These are phyloP conservation scores for Parietaria judaica DNA, from an alignment of 306 rosid species.

Conservation along the genomic window DNA sequence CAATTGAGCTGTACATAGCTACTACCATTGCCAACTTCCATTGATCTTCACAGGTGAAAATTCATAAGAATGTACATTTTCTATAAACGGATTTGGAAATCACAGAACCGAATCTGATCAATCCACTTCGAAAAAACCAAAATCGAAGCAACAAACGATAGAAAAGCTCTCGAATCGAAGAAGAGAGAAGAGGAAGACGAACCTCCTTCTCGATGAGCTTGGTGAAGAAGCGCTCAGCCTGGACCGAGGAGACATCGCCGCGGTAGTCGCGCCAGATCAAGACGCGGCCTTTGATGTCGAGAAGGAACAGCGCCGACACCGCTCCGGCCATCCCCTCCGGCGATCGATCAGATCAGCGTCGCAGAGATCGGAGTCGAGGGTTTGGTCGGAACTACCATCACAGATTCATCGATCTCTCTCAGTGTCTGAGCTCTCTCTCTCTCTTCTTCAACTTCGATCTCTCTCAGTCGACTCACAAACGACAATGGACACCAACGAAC, in stretches of 20 bases:
- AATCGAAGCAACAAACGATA: not conserved
- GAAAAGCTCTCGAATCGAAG: not conserved
- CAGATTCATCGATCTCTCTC: not conserved
- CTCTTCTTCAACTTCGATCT: not conserved
- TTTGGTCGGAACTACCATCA: constrained; percentile 1
- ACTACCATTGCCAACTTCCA: not conserved
- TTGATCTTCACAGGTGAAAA: too few relatives aligned
- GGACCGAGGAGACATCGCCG: constrained; percentile 88
- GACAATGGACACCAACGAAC: constrained; percentile 2
- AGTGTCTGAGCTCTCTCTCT: not conserved
- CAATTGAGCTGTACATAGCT: too few relatives aligned
- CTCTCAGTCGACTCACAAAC: not conserved
- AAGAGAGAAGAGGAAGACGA: not conserved
- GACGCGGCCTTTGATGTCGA: constrained; percentile 99
- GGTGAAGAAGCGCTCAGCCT: constrained; percentile 96
- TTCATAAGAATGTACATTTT: too few relatives aligned
- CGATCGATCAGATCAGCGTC: constrained; percentile 29
- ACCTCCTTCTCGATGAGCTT: constrained; percentile 98
- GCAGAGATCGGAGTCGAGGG: constrained; percentile 20
- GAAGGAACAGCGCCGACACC: constrained; percentile 91
- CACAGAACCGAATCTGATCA: constrained; percentile 6
- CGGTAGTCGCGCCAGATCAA: constrained; percentile 99
- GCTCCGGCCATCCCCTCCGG: constrained; percentile 71
- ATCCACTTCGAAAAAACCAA: constrained; percentile 1
- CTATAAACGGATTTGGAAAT: constrained; percentile 13